Evolutionary conservation across 305 asterid species (phyloP), one percentile per base, ranked within the genome.

Genomic region (Fraxinus xanthoxyloides): DNA sequence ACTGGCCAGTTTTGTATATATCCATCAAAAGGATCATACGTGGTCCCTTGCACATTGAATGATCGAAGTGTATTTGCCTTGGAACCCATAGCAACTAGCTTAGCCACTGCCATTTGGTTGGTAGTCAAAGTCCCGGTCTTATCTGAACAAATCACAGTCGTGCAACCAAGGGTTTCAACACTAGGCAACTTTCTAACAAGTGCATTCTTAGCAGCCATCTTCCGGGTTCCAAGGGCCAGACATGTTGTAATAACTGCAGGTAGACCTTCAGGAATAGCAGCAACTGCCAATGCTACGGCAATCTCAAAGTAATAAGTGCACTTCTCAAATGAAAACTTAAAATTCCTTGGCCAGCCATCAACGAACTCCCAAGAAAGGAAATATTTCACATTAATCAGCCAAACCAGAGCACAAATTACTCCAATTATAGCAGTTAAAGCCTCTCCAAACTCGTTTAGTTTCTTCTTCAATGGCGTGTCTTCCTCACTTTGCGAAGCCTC

Each of bases 191-290:
- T 96, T 76, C 99, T 95, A 76, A 96, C 99, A 56, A 96, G 98
- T 56, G 99, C 99, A 86, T 96, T 96, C 89, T 96, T 94, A 76
- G 98, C 98, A 86, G 99, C 99, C 99, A 97, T 97, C 91, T 97
- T 97, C 32, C 99, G 93, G 3, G 99, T 97, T 77, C 99, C 99
- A 76, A 97, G 98, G 0, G 99, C 99, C 88, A 97, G 86, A 86
- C 99, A 97, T 46, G 99, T 97, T 32, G 99, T 97, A 75, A 97
- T 97, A 31, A 97, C 98, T 61, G 99, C 99, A n/a, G 99, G 98
- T 77, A 97, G 86, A 70, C 94, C 94, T 86, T 91, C 94, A 0
- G 94, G 94, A 85, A 91, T 91, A n/a, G 94, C 99, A 85, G 99
- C 99, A 79, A 97, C 99, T 2, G 99, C 99, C 90, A 97, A 82